Conservation (phyloP, 805 yeast genomes). For the Priceomyces carsonii region DNA sequence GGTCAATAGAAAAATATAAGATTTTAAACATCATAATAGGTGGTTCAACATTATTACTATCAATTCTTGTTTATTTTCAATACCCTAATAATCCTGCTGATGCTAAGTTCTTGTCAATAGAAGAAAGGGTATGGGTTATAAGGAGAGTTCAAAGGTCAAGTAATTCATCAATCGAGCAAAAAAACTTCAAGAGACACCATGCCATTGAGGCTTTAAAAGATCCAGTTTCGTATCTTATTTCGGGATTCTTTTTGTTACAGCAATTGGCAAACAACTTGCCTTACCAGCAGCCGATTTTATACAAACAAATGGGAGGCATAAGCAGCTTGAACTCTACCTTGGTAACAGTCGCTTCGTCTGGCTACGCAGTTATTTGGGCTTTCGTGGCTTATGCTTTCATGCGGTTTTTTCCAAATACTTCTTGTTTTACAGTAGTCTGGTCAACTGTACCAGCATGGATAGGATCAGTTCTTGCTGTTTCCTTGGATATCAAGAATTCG, state of each 20-base stretch:
- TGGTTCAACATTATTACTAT: constrained; percentile 43
- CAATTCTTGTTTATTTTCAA: constrained; percentile 22
- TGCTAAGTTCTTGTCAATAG: constrained; percentile 45
- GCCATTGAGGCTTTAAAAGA: constrained; percentile 52
- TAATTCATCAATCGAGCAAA: constrained; percentile 39
- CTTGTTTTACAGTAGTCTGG: constrained; percentile 33
- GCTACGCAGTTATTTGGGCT: constrained; percentile 45
- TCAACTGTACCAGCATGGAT: constrained; percentile 46
- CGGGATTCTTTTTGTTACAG: constrained; percentile 40
- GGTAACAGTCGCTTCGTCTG: constrained; percentile 55
- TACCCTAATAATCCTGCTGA: constrained; percentile 61
- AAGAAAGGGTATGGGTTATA: constrained; percentile 54
- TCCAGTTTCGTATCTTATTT: constrained; percentile 25
- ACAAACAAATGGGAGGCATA: constrained; percentile 42
- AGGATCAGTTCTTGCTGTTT: constrained; percentile 46
- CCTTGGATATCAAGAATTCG: constrained; percentile 46
- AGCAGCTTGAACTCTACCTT: constrained; percentile 48
- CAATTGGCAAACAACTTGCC: constrained; percentile 54
- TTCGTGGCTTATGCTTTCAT: constrained; percentile 35
- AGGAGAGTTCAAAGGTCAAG: constrained; percentile 36
- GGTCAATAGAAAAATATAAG: constrained; percentile 46
- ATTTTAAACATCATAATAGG: constrained; percentile 59
- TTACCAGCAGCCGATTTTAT: constrained; percentile 53
- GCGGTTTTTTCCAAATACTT: constrained; percentile 30
- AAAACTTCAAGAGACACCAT: constrained; percentile 47